Percentiles rank a stretch among this genome's conserved stretches.
These are phyloP conservation scores for Exophiala aquamarina DNA, from an alignment of 2,329 filamentous ascomycete genomes.

Conservation along the genomic window DNA sequence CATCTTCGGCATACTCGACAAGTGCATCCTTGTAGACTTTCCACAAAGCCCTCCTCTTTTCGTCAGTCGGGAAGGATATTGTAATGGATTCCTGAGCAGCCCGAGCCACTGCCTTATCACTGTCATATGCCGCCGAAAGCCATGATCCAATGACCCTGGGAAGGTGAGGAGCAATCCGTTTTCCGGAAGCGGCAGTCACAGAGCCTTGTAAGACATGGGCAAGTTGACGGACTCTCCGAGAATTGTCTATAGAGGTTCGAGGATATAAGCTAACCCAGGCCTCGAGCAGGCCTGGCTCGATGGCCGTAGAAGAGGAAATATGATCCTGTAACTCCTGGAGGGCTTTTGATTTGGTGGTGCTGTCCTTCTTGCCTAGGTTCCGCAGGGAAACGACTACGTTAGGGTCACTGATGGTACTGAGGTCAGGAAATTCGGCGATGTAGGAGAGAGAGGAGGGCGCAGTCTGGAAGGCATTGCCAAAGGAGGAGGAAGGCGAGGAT, in stretches of 20 bases:
- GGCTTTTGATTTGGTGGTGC: slow-evolving; percentile 85
- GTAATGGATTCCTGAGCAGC: slow-evolving; percentile 76
- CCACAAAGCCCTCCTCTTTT: slow-evolving; percentile 76
- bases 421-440: slow-evolving; percentile 79
- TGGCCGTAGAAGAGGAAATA: slow-evolving; percentile 43
- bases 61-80: slow-evolving; percentile 73
- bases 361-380: slow-evolving; percentile 88
- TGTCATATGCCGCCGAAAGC: slow-evolving; percentile 86
- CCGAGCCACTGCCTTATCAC: slow-evolving; percentile 71
- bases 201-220: slow-evolving; percentile 73
- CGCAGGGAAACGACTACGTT: slow-evolving; percentile 89
- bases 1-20: slow-evolving; percentile 76
- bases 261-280: slow-evolving; percentile 91
- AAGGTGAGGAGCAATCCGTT: slow-evolving; percentile 79
- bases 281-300: slow-evolving; percentile 75
- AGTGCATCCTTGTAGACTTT: slow-evolving; percentile 78
- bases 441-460: slow-evolving; percentile 70
- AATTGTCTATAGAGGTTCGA: slow-evolving; percentile 84
- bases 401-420: slow-evolving; percentile 73
- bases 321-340: slow-evolving; percentile 77
- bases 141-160: slow-evolving; percentile 81
- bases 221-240: slow-evolving; percentile 82
- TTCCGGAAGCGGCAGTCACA: slow-evolving; percentile 62
- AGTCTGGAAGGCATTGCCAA: slow-evolving; percentile 38
- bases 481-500: slow-evolving; percentile 40